Evolutionary conservation across 2,329 filamentous ascomycete species (phyloP).

Genomic region (Diplocarpon rosae): DNA sequence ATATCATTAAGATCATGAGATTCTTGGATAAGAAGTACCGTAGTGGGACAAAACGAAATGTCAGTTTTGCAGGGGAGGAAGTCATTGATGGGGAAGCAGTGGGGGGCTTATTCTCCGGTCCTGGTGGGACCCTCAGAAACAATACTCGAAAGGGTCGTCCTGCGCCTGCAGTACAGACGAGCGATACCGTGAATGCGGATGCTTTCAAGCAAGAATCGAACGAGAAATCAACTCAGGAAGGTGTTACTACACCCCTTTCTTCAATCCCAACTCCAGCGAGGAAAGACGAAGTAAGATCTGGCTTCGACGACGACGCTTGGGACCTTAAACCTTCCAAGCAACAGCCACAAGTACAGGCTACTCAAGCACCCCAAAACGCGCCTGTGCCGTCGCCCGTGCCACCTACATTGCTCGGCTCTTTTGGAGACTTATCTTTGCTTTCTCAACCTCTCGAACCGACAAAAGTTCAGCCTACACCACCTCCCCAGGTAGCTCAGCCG

Average conservation of each 20-base stretch:
- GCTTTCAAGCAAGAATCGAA: conserved; percentile 54
- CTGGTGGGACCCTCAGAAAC: conserved; percentile 82
- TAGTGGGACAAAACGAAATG: conserved; percentile 46
- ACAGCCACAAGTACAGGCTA: conserved; percentile 26
- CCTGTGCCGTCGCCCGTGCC: conserved; percentile 31
- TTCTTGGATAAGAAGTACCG: conserved; percentile 70
- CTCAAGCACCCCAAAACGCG: conserved; percentile 30
- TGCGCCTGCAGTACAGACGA: conserved; percentile 74
- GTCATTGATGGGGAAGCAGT: conserved; percentile 45
- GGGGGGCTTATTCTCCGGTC: conserved; percentile 79
- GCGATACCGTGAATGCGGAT: conserved; percentile 77
- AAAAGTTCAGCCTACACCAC: conserved; percentile 26
- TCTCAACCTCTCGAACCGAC: conserved; percentile 47
- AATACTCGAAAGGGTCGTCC: conserved; percentile 90
- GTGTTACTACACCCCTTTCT: conserved; percentile 36
- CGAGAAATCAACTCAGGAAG: conserved; percentile 33
- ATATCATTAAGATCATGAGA: conserved; percentile 93
- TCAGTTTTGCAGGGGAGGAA: conserved; percentile 41
- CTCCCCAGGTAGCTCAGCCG: conserved; percentile 22
- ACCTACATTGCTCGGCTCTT: conserved; percentile 54
- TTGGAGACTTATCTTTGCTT: conserved; percentile 57
- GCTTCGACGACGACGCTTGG: conserved; percentile 97
- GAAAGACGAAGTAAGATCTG: conserved; percentile 40
- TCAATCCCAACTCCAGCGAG: conserved; percentile 32
- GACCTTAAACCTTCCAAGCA: conserved; percentile 77